Evolutionary conservation across 257 asterid species (phyloP), one percentile per base, ranked within the genome.

Genomic region (Jasminum sambac): DNA sequence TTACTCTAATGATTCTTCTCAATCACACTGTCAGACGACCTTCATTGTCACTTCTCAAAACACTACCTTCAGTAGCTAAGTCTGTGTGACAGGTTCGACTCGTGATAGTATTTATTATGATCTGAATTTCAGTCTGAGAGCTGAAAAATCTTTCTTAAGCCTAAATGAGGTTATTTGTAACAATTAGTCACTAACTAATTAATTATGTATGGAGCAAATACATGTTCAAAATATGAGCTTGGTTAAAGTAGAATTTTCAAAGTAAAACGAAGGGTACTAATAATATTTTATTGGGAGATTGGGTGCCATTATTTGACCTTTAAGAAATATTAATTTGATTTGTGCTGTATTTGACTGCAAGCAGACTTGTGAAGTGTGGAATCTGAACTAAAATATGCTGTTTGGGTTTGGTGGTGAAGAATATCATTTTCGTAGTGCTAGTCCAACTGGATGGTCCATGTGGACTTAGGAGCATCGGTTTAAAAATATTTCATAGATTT

Each of bases 21-120:
- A 91, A 86, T 81, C 98, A 95, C 84, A 85, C 95, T 4, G 80
- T 90, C 42, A 87, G 99, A 8, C 87, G 92, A 8, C 98, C 99
- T 70, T 95, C 97, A 0, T 43, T 69, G 19, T 83, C 88, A 2
- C 95, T 91, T 80, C 80, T 89, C 77, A 95, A 87, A 75, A 74
- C 92, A 24, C 80, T 95, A 70, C 98, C 99, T 62, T 26, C 79
- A 12, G 81, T 85, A 8, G 83, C 77, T 11, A 89, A 87, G 84
- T 44, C 92, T 23, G 64, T 69, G 72, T 76, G 61, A 76, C 66
- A 58, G 67, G 55, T 61, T n/a, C 19, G 25, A 42, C 55, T 21
- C 74, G 0, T 46, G 26, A 48, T 58, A 65, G 63, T 19, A 55
- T 21, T 21, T 13, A 48, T 25, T 48, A 50, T 42, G 50, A n/a